Base-by-base conservation (phyloP, 495 filamentous ascomycete species). In the Hyphodiscus hymeniophilus region DNA sequence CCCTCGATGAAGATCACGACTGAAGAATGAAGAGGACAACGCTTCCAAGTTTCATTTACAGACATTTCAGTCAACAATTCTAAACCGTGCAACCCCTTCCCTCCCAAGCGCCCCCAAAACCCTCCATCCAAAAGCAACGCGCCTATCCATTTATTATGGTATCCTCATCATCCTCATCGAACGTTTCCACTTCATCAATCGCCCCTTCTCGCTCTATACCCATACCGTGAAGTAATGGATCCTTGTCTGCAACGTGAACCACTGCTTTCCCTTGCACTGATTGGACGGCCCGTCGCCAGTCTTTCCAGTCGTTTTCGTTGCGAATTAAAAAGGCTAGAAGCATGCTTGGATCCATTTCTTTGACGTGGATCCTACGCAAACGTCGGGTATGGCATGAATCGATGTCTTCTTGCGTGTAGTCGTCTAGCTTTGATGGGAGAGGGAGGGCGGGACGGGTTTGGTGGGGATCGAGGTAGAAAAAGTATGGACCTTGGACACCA, bases 321-420 rank as follows among this genome's bases (percentile, higher is more conserved):
- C 72, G 73, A 48, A 99, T 89, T 4, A 99, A 68, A 56, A 99
- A 97, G n/a, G 85, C 94, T 45, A 99, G 85, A 23, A 99, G 69
- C 94, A 99, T 99, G 63, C 90, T 95, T 7, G 94, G 94, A 58
- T 99, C 94, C 89, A 97, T 91, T 47, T 97, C 92, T 48, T 80
- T 78, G 28, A 97, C 73, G 47, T 89, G 82, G 22, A 99, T 71
- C 35, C 87, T 73, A 24, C 92, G 79, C 16, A 97, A 58, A 28
- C 94, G 79, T 38, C 85, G 76, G 2, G 89, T 96, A 62, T 99
- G 90, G 60, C 88, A 96, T 2, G 80, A 82, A 56, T 84, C 80
- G 11, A 94, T 52, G 30, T 96, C 89, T 48, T 86, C 84, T 24
- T 64, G 42, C 0, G 79, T 80, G 58, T 87, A 89, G 13, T 74